Conservation (phyloP, 2,329 filamentous ascomycete species). For the Xylaria sp. region DNA sequence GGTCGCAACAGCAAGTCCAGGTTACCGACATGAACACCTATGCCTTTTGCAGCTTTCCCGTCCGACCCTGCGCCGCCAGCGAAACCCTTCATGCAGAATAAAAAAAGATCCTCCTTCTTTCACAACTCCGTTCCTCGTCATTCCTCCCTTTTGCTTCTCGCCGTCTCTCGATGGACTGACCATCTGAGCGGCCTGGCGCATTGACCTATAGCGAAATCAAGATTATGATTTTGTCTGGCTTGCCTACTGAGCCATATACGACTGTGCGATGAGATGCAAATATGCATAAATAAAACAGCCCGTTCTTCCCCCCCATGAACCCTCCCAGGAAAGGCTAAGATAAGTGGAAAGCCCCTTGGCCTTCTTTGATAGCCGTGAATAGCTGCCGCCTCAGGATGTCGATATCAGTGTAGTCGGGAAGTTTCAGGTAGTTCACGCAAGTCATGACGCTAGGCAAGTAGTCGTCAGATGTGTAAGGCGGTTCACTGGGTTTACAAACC, state of each 20-base stretch:
- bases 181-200: constrained; percentile 22
- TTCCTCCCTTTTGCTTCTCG: constrained; percentile 31
- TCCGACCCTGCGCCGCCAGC: constrained; percentile 33
- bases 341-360: constrained; percentile 96
- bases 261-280: constrained; percentile 36
- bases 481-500: constrained; percentile 97
- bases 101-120: not conserved
- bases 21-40: constrained; percentile 42
- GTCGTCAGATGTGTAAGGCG: constrained; percentile 92
- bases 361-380: constrained; percentile 88
- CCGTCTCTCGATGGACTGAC: constrained; percentile 20
- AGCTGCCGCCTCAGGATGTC: constrained; percentile 82
- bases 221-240: constrained; percentile 31
- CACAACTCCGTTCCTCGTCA: constrained; percentile 26
- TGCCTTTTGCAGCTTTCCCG: constrained; percentile 30
- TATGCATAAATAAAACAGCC: constrained; percentile 30
- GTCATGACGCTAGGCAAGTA: constrained; percentile 99
- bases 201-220: constrained; percentile 34
- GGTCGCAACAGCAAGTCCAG: constrained; percentile 41
- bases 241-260: constrained; percentile 33
- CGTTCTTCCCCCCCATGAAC: constrained; percentile 16
- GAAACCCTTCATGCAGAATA: constrained; percentile 41
- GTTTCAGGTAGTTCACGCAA: constrained; percentile 98
- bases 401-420: constrained; percentile 90
- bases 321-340: constrained; percentile 64